Conservation (phyloP, 345 rosid genomes). For the Raphanus sativus region DNA sequence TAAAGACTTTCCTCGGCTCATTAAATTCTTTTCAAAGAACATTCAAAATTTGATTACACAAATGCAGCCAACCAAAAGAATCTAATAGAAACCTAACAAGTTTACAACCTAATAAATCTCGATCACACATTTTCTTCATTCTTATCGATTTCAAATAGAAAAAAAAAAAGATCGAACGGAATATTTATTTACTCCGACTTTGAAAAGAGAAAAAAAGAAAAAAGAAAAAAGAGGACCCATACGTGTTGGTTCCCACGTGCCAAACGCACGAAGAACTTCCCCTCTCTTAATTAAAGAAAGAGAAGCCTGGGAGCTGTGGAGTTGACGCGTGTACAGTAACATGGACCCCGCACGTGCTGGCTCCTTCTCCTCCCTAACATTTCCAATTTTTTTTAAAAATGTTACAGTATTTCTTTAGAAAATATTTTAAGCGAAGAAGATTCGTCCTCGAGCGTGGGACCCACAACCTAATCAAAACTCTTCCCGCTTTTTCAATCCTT, state of each 20-base stretch:
- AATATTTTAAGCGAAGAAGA: conserved; percentile 30
- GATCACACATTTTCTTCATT: conserved; percentile 26
- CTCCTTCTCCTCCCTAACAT: conserved; percentile 30
- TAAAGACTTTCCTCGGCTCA: background rate
- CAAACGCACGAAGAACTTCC: conserved; percentile 24
- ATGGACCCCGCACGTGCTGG: conserved; percentile 32
- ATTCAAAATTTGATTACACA: conserved; percentile 1
- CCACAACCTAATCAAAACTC: conserved; percentile 38
- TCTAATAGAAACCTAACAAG: conserved; percentile 21
- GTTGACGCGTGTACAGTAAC: conserved; percentile 44
- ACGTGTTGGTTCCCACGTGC: conserved; percentile 33
- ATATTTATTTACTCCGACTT: conserved; percentile 4
- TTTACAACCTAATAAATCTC: conserved; percentile 7
- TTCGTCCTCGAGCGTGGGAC: conserved; percentile 31
- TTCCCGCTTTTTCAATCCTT: conserved; percentile 33
- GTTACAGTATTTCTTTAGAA: background rate
- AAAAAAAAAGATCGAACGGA: background rate
- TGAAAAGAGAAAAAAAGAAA: background rate
- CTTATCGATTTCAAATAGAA: conserved; percentile 10
- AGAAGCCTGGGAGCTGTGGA: conserved; percentile 21
- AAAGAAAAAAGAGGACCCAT: conserved; percentile 6
- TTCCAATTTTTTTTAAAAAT: background rate
- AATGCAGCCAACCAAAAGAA: conserved; percentile 17
- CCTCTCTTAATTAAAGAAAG: conserved; percentile 1
- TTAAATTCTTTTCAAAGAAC: background rate